Evolutionary conservation across 768 basidiomycete species (phyloP).

Genomic region (Naganishia randhawae): DNA sequence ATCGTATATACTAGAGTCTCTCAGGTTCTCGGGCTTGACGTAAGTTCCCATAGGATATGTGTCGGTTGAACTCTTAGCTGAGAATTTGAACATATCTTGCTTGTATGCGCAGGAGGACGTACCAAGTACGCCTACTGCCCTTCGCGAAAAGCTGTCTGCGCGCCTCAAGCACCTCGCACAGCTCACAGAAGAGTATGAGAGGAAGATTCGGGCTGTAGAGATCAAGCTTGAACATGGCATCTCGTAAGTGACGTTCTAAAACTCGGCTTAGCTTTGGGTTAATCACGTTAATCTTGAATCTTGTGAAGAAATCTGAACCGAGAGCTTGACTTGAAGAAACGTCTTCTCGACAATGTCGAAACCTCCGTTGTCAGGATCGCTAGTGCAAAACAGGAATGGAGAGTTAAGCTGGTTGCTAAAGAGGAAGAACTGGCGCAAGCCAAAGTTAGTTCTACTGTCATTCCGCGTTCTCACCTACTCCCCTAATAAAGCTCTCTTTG

Average conservation of each 20-base stretch:
- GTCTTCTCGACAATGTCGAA: conserved; percentile 90
- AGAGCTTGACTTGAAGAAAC: conserved; percentile 82
- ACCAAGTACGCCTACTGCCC: conserved; percentile 78
- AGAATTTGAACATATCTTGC: neutral
- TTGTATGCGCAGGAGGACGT: conserved; percentile 41
- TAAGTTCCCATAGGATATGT: neutral
- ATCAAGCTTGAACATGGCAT: conserved; percentile 31
- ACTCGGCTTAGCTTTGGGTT: neutral
- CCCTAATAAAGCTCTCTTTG: conserved; percentile 1
- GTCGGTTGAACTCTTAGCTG: neutral
- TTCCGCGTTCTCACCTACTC: neutral
- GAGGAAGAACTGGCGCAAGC: conserved; percentile 85
- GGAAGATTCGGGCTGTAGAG: conserved; percentile 74
- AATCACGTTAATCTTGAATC: neutral
- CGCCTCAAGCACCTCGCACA: conserved; percentile 72
- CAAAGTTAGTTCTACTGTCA: conserved; percentile 59
- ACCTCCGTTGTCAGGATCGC: conserved; percentile 73
- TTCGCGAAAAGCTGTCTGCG: conserved; percentile 88
- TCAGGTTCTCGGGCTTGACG: conserved; percentile 24
- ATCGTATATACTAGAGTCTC: conserved; percentile 24
- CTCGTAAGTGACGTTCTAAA: neutral
- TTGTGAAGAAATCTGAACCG: conserved; percentile 49
- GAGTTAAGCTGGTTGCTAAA: conserved; percentile 72
- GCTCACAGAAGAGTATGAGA: conserved; percentile 85
- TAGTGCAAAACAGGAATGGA: conserved; percentile 77